Percentiles rank a stretch among this genome's conserved stretches.
phyloP scores from a whole-genome alignment of 31 red algal species.

The Endocladia muricata region DNA sequence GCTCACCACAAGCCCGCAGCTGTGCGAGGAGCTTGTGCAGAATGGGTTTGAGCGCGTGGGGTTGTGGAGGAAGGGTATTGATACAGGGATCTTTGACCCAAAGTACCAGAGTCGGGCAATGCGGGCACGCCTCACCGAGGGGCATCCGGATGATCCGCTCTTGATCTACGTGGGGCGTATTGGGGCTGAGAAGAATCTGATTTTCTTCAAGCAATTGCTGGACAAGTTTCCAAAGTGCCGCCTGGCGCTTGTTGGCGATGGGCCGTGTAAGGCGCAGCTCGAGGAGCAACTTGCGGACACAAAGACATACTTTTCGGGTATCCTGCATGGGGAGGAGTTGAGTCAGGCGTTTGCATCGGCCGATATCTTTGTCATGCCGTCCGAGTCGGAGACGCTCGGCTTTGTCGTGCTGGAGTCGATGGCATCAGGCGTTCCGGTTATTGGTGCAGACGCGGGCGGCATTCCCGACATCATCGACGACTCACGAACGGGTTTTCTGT shows the following conservation, averaged over 20 bases:
- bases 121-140: conserved; percentile 65
- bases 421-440: conserved; percentile 91
- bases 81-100: conserved; percentile 85
- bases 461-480: conserved; percentile 86
- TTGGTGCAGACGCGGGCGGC: conserved; percentile 82
- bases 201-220: conserved; percentile 59
- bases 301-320: conserved; percentile 71
- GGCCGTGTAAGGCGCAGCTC: conserved; percentile 63
- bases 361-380: conserved; percentile 97
- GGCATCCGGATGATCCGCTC: conserved; percentile 66
- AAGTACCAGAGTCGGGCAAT: conserved; percentile 49
- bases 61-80: conserved; percentile 91
- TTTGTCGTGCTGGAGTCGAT: conserved; percentile 95
- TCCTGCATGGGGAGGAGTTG: conserved; percentile 78
- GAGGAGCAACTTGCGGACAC: conserved; percentile 56
- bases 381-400: conserved; percentile 94
- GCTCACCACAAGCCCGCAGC: conserved; percentile 84
- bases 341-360: conserved; percentile 87
- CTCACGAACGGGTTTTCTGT: conserved; percentile 66
- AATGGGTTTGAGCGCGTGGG: conserved; percentile 83
- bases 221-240: conserved; percentile 56
- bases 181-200: conserved; percentile 94
- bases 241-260: conserved; percentile 89
- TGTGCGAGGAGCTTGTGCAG: conserved; percentile 80
- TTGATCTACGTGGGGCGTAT: conserved; percentile 92